Percentiles rank a stretch among this genome's conserved stretches.
These are phyloP conservation scores for Coniferiporia weirii DNA, from an alignment of 1,284 basidiomycete genomes.

Conservation along the genomic window DNA sequence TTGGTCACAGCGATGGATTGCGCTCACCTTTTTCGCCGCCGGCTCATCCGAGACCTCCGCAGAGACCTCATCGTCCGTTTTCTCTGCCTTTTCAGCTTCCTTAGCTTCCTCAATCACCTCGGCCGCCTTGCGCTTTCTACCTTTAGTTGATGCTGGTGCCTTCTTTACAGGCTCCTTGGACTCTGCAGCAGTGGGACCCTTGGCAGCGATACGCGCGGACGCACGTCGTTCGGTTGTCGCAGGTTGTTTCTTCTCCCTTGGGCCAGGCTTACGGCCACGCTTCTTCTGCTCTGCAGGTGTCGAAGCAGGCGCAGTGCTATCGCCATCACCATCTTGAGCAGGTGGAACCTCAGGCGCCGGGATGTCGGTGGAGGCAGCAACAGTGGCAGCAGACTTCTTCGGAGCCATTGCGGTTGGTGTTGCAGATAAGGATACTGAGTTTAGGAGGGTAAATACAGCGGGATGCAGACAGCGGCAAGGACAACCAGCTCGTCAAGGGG, in stretches of 20 bases:
- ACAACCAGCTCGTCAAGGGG: neutral
- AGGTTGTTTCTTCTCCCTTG: conserved; percentile 32
- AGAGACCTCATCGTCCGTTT: conserved; percentile 26
- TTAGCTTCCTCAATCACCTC: conserved; percentile 29
- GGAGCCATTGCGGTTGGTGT: conserved; percentile 6
- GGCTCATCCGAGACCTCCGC: conserved; percentile 29
- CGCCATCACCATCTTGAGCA: conserved; percentile 35
- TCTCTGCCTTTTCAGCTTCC: conserved; percentile 24
- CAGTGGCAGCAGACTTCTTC: conserved; percentile 13
- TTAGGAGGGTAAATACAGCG: neutral
- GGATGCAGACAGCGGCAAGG: neutral
- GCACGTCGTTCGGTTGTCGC: conserved; percentile 20
- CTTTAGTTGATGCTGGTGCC: conserved; percentile 22
- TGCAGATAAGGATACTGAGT: neutral
- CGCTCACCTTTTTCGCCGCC: conserved; percentile 29
- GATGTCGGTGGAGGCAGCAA: neutral
- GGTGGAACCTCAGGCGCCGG: conserved; percentile 24
- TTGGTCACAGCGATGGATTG: no score
- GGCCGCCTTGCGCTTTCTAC: conserved; percentile 26
- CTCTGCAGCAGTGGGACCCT: conserved; percentile 52
- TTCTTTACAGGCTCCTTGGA: conserved; percentile 52
- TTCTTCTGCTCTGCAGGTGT: conserved; percentile 5
- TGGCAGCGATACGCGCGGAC: conserved; percentile 24
- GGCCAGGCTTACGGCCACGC: conserved; percentile 32
- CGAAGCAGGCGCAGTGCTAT: conserved; percentile 33